Conservation (phyloP, 2,329 filamentous ascomycete species). For the Trichophyton rubrum region DNA sequence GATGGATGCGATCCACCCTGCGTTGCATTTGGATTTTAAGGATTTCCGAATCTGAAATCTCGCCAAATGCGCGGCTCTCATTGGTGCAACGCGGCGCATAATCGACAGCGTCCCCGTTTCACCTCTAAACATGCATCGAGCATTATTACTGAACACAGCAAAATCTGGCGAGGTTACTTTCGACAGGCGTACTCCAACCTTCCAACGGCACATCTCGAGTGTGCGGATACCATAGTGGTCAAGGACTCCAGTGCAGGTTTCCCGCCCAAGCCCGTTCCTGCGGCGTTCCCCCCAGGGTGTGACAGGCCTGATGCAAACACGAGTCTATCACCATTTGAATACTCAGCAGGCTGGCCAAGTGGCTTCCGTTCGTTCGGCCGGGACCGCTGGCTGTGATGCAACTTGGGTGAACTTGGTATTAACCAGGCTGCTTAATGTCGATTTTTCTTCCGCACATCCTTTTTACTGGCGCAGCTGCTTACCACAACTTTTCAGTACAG, state of each 20-base stretch:
- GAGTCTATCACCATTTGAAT: not conserved
- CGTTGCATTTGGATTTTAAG: slow-evolving; percentile 9
- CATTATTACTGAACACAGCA: slow-evolving; percentile 15
- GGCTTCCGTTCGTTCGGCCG: not conserved
- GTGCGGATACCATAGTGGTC: slow-evolving; percentile 2
- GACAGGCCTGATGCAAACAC: not conserved
- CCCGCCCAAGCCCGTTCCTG: not conserved
- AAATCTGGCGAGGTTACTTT: slow-evolving; percentile 14
- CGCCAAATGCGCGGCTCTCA: slow-evolving; percentile 10
- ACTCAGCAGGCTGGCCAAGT: not conserved
- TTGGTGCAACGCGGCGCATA: slow-evolving; percentile 9
- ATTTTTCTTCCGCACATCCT: not conserved
- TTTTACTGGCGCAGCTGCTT: not conserved
- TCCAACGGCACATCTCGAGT: not conserved
- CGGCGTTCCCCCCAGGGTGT: not conserved
- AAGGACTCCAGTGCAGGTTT: not conserved
- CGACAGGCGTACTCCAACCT: not conserved
- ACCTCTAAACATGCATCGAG: slow-evolving; percentile 3
- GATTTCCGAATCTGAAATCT: slow-evolving; percentile 8
- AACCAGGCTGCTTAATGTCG: not conserved
- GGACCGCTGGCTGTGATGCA: not conserved
- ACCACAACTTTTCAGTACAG: not conserved
- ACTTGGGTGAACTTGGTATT: not conserved
- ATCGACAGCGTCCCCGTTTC: slow-evolving; percentile 1
- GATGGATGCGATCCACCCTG: slow-evolving; percentile 6